Evolutionary conservation across 805 yeast genomes (phyloP), one percentile per base, ranked within the genome.

Genomic region (Yarrowia keelungensis): DNA sequence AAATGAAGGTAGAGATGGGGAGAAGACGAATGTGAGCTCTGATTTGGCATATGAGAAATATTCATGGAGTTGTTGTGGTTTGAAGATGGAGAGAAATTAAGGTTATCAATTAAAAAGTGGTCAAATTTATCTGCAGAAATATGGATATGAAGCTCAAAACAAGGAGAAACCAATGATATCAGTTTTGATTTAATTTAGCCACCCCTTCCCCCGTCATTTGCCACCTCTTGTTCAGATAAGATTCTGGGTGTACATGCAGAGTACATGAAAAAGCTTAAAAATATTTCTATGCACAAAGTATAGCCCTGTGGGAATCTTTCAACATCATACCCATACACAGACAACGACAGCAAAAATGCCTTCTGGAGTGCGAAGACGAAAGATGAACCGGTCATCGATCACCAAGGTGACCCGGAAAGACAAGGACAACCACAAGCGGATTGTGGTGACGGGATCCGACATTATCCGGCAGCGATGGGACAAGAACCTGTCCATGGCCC

Each of bases 381-480:
- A 89, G 86, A 88, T 88, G 86, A 86, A 87, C 68, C 86, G 89
- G 72, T 87, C 94, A 46, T 84, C 91, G 69, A 84, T 87, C 71
- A 81, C 82, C 73, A 91, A 90, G 79, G 86, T 84, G 73, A 86
- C 95, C 39, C 85, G 95, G 77, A 83, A 87, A 72, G 77, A 76
- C 61, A 91, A 91, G 76, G 93, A 90, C 75, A 87, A 85, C 74
- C 88, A 87, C 73, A 85, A 89, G 76, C 83, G 88, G 72, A 81
- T 88, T 70, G 87, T 87, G 70, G 86, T 90, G 41, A 83, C 83
- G 59, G 83, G 90, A 0, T 91, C 92, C 75, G 90, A 97, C 1
- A 85, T 95, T 71, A 90, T 95, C 71, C 96, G 92, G 5, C 90
- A 87, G 42, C 85, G 92, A 77, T 95, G 99, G 99, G 97, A 95